phyloP scores from a whole-genome alignment of 352 stramenopile genomes.

The Saprolegnia diclina region DNA sequence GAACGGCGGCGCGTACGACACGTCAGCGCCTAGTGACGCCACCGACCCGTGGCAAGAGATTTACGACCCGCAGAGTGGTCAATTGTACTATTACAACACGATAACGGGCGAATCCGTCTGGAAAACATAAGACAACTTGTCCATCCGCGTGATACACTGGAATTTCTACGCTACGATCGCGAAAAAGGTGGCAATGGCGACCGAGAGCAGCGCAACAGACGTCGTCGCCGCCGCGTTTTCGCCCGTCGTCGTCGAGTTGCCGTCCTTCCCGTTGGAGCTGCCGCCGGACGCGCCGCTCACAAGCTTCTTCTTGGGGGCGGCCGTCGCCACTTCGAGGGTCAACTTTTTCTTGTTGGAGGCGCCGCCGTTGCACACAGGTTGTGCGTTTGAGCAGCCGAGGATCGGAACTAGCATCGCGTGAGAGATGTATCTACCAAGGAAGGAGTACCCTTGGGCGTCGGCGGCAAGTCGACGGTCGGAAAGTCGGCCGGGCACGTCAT shows the following conservation, averaged over 20 bases:
- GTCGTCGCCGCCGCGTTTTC: not conserved
- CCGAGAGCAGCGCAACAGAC: not conserved
- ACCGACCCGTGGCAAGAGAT: conserved; percentile 18
- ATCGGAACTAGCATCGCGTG: conserved; percentile 34
- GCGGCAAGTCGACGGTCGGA: conserved; percentile 34
- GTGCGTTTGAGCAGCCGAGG: conserved; percentile 41
- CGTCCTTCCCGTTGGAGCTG: not conserved
- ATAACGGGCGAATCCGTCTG: conserved; percentile 25
- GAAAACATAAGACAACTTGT: not conserved
- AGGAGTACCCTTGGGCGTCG: conserved; percentile 34
- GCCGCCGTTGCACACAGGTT: conserved; percentile 50
- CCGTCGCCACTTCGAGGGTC: not conserved
- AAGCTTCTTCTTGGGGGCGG: conserved; percentile 6
- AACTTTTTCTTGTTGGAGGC: conserved; percentile 42
- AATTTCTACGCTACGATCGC: not conserved
- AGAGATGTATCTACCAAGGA: not conserved
- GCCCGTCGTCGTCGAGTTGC: not conserved
- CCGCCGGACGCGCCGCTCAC: not conserved
- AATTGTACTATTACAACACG: conserved; percentile 23
- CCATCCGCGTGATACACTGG: not conserved
- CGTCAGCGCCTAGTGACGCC: not conserved
- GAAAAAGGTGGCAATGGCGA: not conserved
- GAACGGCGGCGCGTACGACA: too few species aligned
- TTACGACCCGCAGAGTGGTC: conserved; percentile 6
- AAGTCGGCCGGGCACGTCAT: conserved; percentile 45